phyloP scores from a whole-genome alignment of 1,139 yeast species.

The Candida anutae region DNA sequence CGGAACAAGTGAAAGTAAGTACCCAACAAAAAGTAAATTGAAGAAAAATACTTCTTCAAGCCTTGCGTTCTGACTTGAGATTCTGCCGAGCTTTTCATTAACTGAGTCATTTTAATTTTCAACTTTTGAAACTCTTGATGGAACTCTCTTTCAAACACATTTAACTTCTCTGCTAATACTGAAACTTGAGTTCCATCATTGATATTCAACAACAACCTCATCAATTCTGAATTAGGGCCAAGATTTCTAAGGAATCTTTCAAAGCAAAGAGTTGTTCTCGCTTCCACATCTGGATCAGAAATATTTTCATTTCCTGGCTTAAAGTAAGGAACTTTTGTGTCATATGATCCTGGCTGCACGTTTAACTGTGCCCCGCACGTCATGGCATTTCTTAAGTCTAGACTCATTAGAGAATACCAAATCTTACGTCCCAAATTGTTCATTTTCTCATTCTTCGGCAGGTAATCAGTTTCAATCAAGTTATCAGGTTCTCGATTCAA shows the following conservation, averaged over 20 bases:
- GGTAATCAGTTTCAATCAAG: constrained; percentile 10
- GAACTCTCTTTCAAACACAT: constrained; percentile 12
- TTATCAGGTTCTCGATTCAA: constrained; percentile 38
- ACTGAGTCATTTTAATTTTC: constrained; percentile 1
- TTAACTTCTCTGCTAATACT: constrained; percentile 12
- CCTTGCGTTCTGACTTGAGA: constrained; percentile 5
- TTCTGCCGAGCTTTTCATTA: background rate
- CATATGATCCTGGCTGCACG: constrained; percentile 21
- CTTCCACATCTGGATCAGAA: constrained; percentile 19
- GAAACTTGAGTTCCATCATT: constrained; percentile 12
- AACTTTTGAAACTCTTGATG: constrained; percentile 8
- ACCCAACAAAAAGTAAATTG: constrained; percentile 20
- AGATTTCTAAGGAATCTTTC: constrained; percentile 11
- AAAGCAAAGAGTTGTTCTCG: constrained; percentile 8
- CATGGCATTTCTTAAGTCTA: constrained; percentile 31
- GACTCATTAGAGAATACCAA: constrained; percentile 23
- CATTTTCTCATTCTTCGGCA: constrained; percentile 15
- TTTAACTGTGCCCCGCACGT: constrained; percentile 31
- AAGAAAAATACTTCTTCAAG: constrained; percentile 7
- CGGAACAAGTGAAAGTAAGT: constrained; percentile 32
- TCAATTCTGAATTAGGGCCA: constrained; percentile 9
- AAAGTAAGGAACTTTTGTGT: constrained; percentile 23
- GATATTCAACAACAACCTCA: constrained; percentile 13
- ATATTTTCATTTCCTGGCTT: constrained; percentile 25
- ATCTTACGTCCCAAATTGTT: constrained; percentile 29